A percentile compares a stretch with the other conserved stretches of the same genome.
phyloP scores from a whole-genome alignment of 768 basidiomycete species.

The Phlebiopsis flavidoalba region DNA sequence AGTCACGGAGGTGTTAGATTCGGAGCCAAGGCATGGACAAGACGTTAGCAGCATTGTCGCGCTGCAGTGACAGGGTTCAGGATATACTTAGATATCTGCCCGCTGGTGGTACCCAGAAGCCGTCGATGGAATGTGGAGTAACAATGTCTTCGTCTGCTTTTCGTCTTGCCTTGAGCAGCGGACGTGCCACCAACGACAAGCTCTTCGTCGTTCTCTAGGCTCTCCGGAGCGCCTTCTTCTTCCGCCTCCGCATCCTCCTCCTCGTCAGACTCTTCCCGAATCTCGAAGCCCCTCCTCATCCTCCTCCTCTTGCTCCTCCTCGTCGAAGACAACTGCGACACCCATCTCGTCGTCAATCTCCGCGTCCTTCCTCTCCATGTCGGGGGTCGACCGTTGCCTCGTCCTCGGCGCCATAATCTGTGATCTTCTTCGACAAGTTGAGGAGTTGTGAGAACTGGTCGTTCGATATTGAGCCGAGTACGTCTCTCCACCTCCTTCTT shows the following conservation, averaged over 20 bases:
- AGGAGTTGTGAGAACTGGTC: conserved; percentile 83
- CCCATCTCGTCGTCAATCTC: conserved; percentile 95
- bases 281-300: conserved; percentile 87
- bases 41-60: conserved; percentile 81
- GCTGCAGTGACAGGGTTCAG: conserved; percentile 93
- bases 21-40: conserved; percentile 82
- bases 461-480: conserved; percentile 59
- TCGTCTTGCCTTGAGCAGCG: conserved; percentile 36
- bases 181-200: conserved; percentile 71
- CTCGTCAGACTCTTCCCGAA: conserved; percentile 70
- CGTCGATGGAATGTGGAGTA: conserved; percentile 89
- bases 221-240: conserved; percentile 41
- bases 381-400: conserved; percentile 73
- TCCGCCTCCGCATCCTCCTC: conserved; percentile 65
- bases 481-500: conserved; percentile 87
- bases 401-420: conserved; percentile 90
- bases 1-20: conserved; percentile 84
- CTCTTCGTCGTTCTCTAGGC: conserved; percentile 54
- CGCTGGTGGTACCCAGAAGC: conserved; percentile 99
- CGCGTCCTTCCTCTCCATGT: conserved; percentile 74
- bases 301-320: conserved; percentile 92
- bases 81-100: conserved; percentile 83
- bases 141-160: conserved; percentile 74
- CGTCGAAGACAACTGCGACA: conserved; percentile 97
- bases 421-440: conserved; percentile 87